Base-by-base conservation (phyloP, 176 grass and related monocot genomes). In the Bonia amplexicaulis region DNA sequence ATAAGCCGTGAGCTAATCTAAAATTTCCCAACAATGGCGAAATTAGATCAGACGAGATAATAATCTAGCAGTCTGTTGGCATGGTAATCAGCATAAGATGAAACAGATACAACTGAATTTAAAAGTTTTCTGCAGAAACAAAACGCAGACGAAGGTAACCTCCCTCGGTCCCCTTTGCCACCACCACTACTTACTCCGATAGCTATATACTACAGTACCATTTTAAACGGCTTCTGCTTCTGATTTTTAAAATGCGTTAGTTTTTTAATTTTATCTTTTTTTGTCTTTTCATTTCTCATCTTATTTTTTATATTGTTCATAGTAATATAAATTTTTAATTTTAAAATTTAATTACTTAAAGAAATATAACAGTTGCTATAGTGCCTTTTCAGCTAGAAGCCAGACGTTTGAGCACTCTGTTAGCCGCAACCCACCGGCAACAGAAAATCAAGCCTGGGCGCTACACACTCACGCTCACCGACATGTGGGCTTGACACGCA, bases 201-300 rank as follows among this genome's bases (percentile, higher is more conserved):
- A 25, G 20, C 67, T 26, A 5, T 37, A 60, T 17, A 12, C 20
- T 19, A n/a, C 41, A 0, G 4, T 37, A 3, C 2, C 2, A 1
- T 10, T 46, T 2, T 0, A 2, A 3, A 46, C 10, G 0, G 0
- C 0, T 46, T 11, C 9, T 46, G 35, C 35, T 37, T 37, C 35
- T 37, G 5, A 5, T 4, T 37, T 37, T 0, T 37, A 37, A 5
- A 37, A 12, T 0, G 12, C 0, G 0, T 46, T 0, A 0, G 9
- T 46, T 46, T 46, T 1, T 46, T 46, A 46, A 2, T 45, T 45
- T 35, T 4, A 35, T 35, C 33, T 35, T 35, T 35, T 35, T 35
- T 44, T 44, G 9, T 9, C 0, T 44, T 10, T 44, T 44, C 9
- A 45, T 2, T 45, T 45, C 2, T 45, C 2, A 2, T 12, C 2